phyloP scores from a whole-genome alignment of 148 eudicot species.

The Rhododendron vialii region DNA sequence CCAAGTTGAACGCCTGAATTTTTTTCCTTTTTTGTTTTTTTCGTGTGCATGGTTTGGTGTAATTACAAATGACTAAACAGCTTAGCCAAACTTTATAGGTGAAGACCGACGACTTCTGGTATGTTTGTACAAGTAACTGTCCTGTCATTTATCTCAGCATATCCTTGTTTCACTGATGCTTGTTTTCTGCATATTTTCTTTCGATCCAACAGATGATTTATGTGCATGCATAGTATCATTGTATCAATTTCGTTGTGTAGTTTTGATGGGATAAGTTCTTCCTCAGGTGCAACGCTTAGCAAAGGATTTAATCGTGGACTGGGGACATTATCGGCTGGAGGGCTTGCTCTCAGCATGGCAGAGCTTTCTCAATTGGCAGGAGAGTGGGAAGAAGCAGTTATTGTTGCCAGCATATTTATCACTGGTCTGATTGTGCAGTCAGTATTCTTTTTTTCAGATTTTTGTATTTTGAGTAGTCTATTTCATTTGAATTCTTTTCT shows the following conservation, averaged over 20 bases:
- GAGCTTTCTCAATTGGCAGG: constrained; percentile 54
- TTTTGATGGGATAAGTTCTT: not conserved
- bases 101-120: not conserved
- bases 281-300: constrained; percentile 74
- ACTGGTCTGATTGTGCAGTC: constrained; percentile 39
- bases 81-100: not conserved
- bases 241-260: not conserved
- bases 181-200: not conserved
- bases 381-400: constrained; percentile 62
- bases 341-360: constrained; percentile 67
- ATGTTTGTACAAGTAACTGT: not conserved
- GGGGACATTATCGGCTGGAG: constrained; percentile 80
- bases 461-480: not conserved
- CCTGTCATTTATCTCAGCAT: not conserved
- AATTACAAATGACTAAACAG: not conserved
- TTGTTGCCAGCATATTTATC: constrained; percentile 56
- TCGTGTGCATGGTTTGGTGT: not conserved
- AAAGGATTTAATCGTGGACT: constrained; percentile 83
- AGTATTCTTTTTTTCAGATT: not conserved
- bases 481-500: constrained; percentile 2
- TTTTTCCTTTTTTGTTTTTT: not conserved
- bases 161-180: not conserved
- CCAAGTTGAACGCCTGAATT: not conserved
- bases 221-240: not conserved
- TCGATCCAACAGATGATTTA: not conserved